Percentiles rank a stretch among this genome's conserved stretches.
These are phyloP conservation scores for Alectoria sarmentosa DNA, from an alignment of 495 filamentous ascomycete genomes.

Conservation along the genomic window DNA sequence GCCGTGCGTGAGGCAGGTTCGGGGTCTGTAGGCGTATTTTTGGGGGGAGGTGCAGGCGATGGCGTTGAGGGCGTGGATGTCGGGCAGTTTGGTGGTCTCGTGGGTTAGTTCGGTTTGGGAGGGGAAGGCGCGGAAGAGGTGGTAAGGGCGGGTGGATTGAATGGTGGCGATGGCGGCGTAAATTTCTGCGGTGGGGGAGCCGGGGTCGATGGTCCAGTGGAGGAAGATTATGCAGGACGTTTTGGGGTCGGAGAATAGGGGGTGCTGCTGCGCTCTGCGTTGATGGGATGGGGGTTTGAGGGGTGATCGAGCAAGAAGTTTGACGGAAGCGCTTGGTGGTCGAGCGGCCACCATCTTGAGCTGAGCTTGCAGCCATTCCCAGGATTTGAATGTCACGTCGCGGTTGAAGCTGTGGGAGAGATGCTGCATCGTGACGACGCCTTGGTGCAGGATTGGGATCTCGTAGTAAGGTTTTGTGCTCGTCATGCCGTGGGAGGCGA, in stretches of 20 bases:
- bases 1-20: neutral
- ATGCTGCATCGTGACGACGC: neutral
- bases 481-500: neutral
- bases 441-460: neutral
- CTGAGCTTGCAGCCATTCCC: neutral
- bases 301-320: neutral
- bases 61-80: neutral
- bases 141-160: neutral
- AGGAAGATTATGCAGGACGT: neutral
- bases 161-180: neutral
- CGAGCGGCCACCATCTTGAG: neutral
- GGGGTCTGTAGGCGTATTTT: neutral
- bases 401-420: neutral
- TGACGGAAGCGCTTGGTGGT: neutral
- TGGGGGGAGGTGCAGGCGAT: neutral
- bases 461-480: conserved; percentile 1
- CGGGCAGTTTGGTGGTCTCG: neutral
- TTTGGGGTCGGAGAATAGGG: neutral
- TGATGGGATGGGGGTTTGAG: neutral
- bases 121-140: conserved; percentile 1
- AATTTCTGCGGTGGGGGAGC: neutral
- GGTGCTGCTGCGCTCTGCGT: neutral
- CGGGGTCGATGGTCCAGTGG: neutral
- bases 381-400: neutral
- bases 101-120: neutral